Percentiles rank a stretch among this genome's conserved stretches.
phyloP scores from a whole-genome alignment of 805 yeast species.

The Metschnikowia kunwiensis region DNA sequence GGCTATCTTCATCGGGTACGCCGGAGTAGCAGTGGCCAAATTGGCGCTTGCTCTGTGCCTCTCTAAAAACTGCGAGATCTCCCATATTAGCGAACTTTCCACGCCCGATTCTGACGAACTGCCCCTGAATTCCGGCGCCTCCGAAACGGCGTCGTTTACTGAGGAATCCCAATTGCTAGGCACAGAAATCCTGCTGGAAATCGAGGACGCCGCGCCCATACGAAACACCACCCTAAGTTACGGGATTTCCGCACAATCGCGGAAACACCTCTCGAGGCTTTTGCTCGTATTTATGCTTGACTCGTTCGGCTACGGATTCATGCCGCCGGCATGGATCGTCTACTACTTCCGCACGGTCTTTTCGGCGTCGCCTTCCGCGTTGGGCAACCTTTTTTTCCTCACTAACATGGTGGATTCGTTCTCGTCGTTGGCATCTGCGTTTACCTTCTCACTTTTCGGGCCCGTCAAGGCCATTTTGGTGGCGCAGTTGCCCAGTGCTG shows the following conservation, averaged over 20 bases:
- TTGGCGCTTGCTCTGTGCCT: slow-evolving; percentile 48
- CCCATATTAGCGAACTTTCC: no score
- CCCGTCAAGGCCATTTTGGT: slow-evolving; percentile 73
- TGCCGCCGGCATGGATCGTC: slow-evolving; percentile 86
- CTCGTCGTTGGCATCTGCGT: slow-evolving; percentile 75
- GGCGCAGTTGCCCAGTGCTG: slow-evolving; percentile 77
- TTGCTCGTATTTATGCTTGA: slow-evolving; percentile 73
- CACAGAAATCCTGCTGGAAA: slow-evolving; percentile 3
- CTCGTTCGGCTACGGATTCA: slow-evolving; percentile 84
- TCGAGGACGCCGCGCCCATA: neutral
- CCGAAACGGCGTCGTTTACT: neutral
- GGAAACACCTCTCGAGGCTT: slow-evolving; percentile 44
- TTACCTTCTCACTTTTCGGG: slow-evolving; percentile 62
- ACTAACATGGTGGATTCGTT: slow-evolving; percentile 62
- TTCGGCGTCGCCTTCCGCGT: slow-evolving; percentile 47
- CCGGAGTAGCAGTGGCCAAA: slow-evolving; percentile 52
- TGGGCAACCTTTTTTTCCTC: slow-evolving; percentile 67
- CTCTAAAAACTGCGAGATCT: slow-evolving; percentile 51
- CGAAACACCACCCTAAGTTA: slow-evolving; percentile 16
- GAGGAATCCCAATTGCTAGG: slow-evolving; percentile 9
- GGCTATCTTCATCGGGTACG: slow-evolving; percentile 53
- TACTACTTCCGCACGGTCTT: slow-evolving; percentile 69
- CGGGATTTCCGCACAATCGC: slow-evolving; percentile 44
- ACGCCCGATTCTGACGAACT: no score
- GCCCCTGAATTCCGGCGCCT: no score